Percentiles rank a stretch among this genome's conserved stretches.
Conservation (phyloP, 768 basidiomycete genomes). For the Chalciporus pseudorubinellus region DNA sequence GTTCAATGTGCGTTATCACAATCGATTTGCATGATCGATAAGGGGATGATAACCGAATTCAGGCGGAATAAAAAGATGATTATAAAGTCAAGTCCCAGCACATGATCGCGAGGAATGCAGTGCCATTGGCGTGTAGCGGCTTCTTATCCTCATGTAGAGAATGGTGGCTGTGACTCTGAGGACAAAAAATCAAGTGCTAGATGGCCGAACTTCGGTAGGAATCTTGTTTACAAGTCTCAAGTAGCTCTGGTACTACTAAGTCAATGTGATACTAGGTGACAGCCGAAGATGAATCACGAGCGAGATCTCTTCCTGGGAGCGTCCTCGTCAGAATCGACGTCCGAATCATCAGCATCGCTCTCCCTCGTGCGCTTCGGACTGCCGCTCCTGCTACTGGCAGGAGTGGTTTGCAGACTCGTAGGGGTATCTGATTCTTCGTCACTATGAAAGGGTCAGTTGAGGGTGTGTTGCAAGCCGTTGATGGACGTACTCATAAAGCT, state of each 20-base stretch:
- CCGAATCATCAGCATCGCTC: constrained; percentile 1
- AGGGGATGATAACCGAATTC: background rate
- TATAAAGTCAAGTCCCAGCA: too few species aligned
- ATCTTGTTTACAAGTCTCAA: too few species aligned
- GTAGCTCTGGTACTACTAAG: background rate
- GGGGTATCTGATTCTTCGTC: constrained; percentile 25
- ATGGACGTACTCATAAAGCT: constrained; percentile 22
- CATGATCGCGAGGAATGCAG: background rate
- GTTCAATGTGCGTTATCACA: background rate
- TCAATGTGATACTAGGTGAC: background rate
- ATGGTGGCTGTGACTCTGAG: too few species aligned
- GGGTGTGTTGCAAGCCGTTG: background rate
- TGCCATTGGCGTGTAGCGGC: background rate
- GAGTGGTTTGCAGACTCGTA: constrained; percentile 27
- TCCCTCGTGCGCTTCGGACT: constrained; percentile 17
- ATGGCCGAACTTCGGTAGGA: too few species aligned
- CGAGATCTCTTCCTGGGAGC: constrained; percentile 15
- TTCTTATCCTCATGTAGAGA: background rate
- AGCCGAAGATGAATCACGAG: constrained; percentile 1
- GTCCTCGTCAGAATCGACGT: background rate
- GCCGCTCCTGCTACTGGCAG: constrained; percentile 14
- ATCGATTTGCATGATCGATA: background rate
- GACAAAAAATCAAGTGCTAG: too few species aligned
- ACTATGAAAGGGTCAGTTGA: constrained; percentile 5
- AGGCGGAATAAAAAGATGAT: background rate